Percentiles rank a stretch among this genome's conserved stretches.
These are phyloP conservation scores for Pachysandra terminalis DNA, from an alignment of 164 flowering plant species.

Conservation along the genomic window DNA sequence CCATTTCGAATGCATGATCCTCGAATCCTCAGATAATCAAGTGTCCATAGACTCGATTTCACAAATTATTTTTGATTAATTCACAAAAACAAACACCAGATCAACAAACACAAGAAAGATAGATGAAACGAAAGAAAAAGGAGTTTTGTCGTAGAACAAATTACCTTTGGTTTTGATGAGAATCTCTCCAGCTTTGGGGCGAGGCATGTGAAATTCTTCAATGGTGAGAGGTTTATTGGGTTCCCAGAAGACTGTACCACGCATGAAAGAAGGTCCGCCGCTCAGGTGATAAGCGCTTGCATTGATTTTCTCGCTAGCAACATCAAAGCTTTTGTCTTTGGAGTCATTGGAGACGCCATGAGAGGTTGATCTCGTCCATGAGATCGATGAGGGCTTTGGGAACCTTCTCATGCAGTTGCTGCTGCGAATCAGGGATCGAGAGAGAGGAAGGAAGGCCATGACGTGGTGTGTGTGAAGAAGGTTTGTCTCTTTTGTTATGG, in stretches of 20 bases:
- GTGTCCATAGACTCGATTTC: too few relatives aligned
- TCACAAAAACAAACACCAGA: too few relatives aligned
- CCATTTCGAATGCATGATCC: too few relatives aligned
- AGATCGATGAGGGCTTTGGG: background rate
- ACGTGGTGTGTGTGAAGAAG: too few relatives aligned
- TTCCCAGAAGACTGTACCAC: constrained; percentile 81
- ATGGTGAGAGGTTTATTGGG: constrained; percentile 69
- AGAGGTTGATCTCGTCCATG: background rate
- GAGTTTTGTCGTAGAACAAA: background rate
- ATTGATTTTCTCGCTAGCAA: background rate
- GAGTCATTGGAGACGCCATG: background rate
- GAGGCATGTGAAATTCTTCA: constrained; percentile 90
- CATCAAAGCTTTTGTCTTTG: background rate
- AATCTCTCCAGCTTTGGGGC: constrained; percentile 85
- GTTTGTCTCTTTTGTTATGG: too few relatives aligned
- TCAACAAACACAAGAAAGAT: background rate
- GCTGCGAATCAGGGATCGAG: background rate
- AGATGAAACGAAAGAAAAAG: background rate
- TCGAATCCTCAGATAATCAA: too few relatives aligned
- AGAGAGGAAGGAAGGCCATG: background rate
- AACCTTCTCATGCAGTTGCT: background rate
- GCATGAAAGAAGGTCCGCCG: constrained; percentile 68
- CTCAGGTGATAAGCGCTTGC: constrained; percentile 35
- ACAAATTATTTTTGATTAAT: too few relatives aligned
- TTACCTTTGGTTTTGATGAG: constrained; percentile 88